Conservation (phyloP, 495 filamentous ascomycete species). For the Gamarada debralockiae region DNA sequence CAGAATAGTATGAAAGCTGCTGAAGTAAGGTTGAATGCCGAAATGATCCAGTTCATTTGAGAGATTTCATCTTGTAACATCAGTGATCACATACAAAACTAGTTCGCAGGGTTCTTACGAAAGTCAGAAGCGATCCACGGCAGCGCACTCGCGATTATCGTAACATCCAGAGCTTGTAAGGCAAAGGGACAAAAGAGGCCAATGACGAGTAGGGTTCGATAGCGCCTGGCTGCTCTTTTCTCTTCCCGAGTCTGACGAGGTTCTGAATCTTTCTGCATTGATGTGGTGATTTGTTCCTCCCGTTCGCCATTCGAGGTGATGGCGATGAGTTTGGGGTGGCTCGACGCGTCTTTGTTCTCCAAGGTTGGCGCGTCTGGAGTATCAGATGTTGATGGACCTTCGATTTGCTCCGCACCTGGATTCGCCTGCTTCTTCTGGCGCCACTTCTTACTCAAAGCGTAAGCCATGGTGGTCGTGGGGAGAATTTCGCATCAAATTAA, state of each 20-base stretch:
- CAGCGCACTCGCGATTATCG: conserved; percentile 56
- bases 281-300: conserved; percentile 42
- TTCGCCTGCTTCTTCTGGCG: too few species aligned
- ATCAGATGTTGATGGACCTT: too few species aligned
- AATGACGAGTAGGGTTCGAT: conserved; percentile 50
- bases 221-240: conserved; percentile 16
- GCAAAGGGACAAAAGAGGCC: conserved; percentile 49
- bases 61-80: conserved; percentile 28
- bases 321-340: background rate
- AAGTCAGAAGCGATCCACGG: conserved; percentile 58
- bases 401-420: too few species aligned
- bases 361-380: background rate
- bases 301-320: background rate
- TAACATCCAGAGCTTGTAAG: conserved; percentile 50
- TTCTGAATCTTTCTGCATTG: conserved; percentile 45
- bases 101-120: conserved; percentile 29
- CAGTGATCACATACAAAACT: conserved; percentile 9
- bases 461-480: too few species aligned
- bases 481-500: too few species aligned
- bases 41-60: conserved; percentile 63
- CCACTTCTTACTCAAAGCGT: too few species aligned
- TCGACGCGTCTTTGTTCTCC: background rate
- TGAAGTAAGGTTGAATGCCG: conserved; percentile 56
- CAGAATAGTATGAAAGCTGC: conserved; percentile 57
- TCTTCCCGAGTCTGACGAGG: conserved; percentile 47